phyloP scores from a whole-genome alignment of 176 grass and related monocot species.

The Hordeum vulgare region MorexV3_pseudomolecules_assembly NC_058520.1:13280430-13280929 shows the following conservation, averaged over 20 bases:
- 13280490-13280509: neutral
- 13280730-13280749: conserved; percentile 42
- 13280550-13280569: neutral
- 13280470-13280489: neutral
- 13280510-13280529: neutral
- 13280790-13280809: neutral
- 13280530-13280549: neutral
- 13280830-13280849: neutral
- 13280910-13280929: neutral
- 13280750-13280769: conserved; percentile 19
- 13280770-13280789: conserved; percentile 14
- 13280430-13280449: neutral
- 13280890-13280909: accelerated
- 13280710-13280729: neutral
- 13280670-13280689: conserved; percentile 45
- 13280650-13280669: neutral
- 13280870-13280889: conserved; percentile 9
- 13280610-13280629: neutral
- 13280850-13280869: neutral
- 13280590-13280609: conserved; percentile 22
- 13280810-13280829: conserved; percentile 24
- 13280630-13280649: conserved; percentile 27
- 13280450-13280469: neutral
- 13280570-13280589: neutral
- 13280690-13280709: neutral